A percentile compares a stretch with the other conserved stretches of the same genome.
Evolutionary conservation across 1,284 basidiomycete species (phyloP).

Genomic region (Irpex lacteus): DNA sequence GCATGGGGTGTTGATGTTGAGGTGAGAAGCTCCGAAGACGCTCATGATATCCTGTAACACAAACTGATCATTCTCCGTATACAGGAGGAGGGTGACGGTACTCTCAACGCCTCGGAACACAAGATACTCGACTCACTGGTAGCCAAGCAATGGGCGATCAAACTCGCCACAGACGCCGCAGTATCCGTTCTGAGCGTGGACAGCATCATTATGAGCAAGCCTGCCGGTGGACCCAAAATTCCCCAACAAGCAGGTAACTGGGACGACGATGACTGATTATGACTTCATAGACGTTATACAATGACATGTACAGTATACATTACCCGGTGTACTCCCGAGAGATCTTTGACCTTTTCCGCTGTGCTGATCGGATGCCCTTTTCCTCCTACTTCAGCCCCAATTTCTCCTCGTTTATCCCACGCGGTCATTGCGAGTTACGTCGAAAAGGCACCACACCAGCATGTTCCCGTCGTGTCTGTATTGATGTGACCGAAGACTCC

Average conservation of each 20-base stretch:
- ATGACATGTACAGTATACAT: background rate
- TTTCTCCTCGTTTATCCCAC: background rate
- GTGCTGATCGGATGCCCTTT: too few relatives aligned
- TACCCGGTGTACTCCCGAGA: background rate
- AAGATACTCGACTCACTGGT: slow-evolving; percentile 83
- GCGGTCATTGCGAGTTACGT: background rate
- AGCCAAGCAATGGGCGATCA: slow-evolving; percentile 88
- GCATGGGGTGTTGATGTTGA: slow-evolving; percentile 92
- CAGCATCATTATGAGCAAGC: slow-evolving; percentile 97
- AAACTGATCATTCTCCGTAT: background rate
- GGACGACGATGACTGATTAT: slow-evolving; percentile 59
- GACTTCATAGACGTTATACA: background rate
- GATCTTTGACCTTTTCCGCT: background rate
- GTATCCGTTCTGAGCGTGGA: slow-evolving; percentile 94
- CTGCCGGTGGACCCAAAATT: slow-evolving; percentile 83
- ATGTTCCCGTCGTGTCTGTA: too few relatives aligned
- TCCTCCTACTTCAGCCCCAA: background rate
- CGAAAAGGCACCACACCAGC: too few relatives aligned
- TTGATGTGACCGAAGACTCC: too few relatives aligned
- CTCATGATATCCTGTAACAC: slow-evolving; percentile 2
- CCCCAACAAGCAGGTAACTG: slow-evolving; percentile 82
- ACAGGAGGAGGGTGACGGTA: slow-evolving; percentile 76
- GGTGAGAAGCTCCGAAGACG: slow-evolving; percentile 37
- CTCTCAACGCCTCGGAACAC: slow-evolving; percentile 57
- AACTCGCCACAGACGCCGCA: slow-evolving; percentile 91